Evolutionary conservation across 345 rosid genomes (phyloP).

Genomic region (Eucalyptus pauciflora): DNA sequence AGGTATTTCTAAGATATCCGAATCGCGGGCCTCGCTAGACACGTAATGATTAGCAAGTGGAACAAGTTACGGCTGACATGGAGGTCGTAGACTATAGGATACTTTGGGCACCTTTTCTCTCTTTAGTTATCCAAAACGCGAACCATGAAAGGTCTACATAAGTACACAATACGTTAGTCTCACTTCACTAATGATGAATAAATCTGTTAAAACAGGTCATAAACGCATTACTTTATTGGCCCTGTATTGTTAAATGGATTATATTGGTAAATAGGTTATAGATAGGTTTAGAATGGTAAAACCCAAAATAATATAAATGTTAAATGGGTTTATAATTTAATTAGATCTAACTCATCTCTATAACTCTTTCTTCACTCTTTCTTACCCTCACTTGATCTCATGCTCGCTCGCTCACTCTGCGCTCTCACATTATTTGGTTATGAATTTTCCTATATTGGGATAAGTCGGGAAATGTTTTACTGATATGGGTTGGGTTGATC

Average conservation of each 20-base stretch:
- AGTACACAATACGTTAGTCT: background rate
- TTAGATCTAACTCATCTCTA: background rate
- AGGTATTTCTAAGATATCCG: background rate
- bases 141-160: background rate
- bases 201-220: no score
- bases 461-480: background rate
- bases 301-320: no score
- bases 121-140: background rate
- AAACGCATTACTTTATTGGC: background rate
- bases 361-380: background rate
- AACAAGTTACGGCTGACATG: background rate
- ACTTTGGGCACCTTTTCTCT: background rate
- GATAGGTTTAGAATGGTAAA: no score
- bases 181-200: background rate
- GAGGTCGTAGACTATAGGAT: background rate
- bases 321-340: background rate
- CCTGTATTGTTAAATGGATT: rapidly evolving
- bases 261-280: background rate
- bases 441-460: background rate
- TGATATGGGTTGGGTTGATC: background rate
- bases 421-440: background rate
- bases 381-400: background rate
- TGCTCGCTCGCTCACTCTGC: background rate
- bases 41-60: background rate
- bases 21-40: background rate